Evolutionary conservation across 306 rosid genomes (phyloP).

Genomic region (Ziziphus jujuba): DNA sequence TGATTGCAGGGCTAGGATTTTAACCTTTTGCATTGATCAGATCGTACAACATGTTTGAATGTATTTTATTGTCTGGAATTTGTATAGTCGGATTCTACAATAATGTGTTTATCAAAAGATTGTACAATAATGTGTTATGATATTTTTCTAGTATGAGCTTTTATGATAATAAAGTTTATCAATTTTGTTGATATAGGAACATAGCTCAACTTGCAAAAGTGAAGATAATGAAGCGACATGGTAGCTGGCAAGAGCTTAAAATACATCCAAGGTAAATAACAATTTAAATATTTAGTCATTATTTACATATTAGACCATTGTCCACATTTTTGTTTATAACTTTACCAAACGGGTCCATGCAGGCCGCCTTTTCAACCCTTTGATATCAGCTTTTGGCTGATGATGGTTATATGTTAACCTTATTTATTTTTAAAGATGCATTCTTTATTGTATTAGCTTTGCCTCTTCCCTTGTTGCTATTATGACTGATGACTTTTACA

Average conservation of each 20-base stretch:
- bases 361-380: not conserved
- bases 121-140: too few species aligned
- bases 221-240: constrained; percentile 52
- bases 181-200: constrained; percentile 48
- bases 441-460: too few species aligned
- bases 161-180: not conserved
- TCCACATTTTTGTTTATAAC: too few species aligned
- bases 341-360: not conserved
- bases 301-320: not conserved
- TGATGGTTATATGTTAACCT: not conserved
- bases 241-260: constrained; percentile 66
- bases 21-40: too few species aligned
- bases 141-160: constrained; percentile 6
- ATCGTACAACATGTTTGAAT: not conserved
- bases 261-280: constrained; percentile 68
- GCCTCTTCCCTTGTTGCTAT: not conserved
- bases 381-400: not conserved
- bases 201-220: constrained; percentile 79
- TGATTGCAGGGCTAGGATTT: too few species aligned
- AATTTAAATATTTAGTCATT: not conserved
- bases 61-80: not conserved
- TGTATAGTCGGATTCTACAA: not conserved
- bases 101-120: too few species aligned
- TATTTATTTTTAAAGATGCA: too few species aligned
- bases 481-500: too few species aligned